Conservation (phyloP, 306 rosid species). For the Vachellia collinsii region DNA sequence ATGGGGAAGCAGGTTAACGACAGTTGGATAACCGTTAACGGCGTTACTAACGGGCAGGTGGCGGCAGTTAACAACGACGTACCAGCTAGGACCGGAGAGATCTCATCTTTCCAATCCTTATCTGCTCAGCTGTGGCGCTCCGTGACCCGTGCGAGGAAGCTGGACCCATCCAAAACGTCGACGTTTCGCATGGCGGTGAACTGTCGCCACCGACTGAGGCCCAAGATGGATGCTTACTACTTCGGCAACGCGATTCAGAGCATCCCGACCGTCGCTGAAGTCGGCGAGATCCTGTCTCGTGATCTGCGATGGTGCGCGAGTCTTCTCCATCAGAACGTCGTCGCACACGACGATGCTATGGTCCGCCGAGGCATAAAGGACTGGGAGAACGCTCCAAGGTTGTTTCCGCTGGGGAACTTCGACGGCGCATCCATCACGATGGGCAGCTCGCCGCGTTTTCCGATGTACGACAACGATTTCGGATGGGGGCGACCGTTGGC, state of each 20-base stretch:
- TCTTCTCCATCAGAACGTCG: slow-evolving; percentile 72
- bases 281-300: slow-evolving; percentile 49
- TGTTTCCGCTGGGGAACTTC: slow-evolving; percentile 81
- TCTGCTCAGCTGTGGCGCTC: slow-evolving; percentile 87
- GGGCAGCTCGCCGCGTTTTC: slow-evolving; percentile 95
- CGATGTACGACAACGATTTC: slow-evolving; percentile 89
- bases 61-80: slow-evolving; percentile 4
- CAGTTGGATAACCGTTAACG: slow-evolving; percentile 53
- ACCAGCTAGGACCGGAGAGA: slow-evolving; percentile 40
- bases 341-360: slow-evolving; percentile 56
- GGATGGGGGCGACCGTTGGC: slow-evolving; percentile 89
- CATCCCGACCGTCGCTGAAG: slow-evolving; percentile 71
- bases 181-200: slow-evolving; percentile 95
- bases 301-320: slow-evolving; percentile 69
- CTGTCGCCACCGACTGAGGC: slow-evolving; percentile 77
- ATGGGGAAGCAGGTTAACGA: slow-evolving; percentile 51
- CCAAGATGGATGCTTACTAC: slow-evolving; percentile 69
- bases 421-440: slow-evolving; percentile 88
- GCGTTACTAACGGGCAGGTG: slow-evolving; percentile 30
- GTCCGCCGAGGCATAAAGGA: slow-evolving; percentile 71
- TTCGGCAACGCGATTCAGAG: slow-evolving; percentile 96
- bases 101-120: slow-evolving; percentile 85
- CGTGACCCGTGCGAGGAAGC: slow-evolving; percentile 75
- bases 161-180: slow-evolving; percentile 55
- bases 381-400: slow-evolving; percentile 76